Evolutionary conservation across 345 rosid genomes (phyloP).

Genomic region (Dovyalis caffra): DNA sequence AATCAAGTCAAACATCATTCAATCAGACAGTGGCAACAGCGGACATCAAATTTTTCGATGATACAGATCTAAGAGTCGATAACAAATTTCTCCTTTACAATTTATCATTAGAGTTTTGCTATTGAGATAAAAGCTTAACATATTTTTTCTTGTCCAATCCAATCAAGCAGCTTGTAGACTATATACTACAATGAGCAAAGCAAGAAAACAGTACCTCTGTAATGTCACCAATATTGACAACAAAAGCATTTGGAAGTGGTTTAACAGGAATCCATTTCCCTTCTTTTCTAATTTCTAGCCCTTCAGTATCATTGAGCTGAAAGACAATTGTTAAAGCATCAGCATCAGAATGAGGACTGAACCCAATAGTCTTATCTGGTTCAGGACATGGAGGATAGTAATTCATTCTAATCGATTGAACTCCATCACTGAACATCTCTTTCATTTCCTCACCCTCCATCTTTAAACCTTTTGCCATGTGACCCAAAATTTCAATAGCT

Average conservation of each 20-base stretch:
- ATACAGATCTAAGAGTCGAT: too few relatives aligned
- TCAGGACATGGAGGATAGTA: slow-evolving; percentile 56
- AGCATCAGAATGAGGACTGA: slow-evolving; percentile 42
- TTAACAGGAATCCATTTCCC: slow-evolving; percentile 18
- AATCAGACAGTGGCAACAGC: too few relatives aligned
- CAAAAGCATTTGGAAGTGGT: slow-evolving; percentile 27
- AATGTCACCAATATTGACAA: slow-evolving; percentile 26
- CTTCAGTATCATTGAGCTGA: slow-evolving; percentile 23
- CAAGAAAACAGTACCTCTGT: slow-evolving; percentile 7
- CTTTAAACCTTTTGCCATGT: slow-evolving; percentile 40
- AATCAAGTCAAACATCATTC: too few relatives aligned
- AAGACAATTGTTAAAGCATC: slow-evolving; percentile 24
- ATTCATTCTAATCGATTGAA: slow-evolving; percentile 51
- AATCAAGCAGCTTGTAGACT: too few relatives aligned
- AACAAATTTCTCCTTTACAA: too few relatives aligned
- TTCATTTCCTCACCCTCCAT: slow-evolving; percentile 49
- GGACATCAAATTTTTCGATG: too few relatives aligned
- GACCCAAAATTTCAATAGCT: slow-evolving; percentile 34
- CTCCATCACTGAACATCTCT: slow-evolving; percentile 38
- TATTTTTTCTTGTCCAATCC: too few relatives aligned
- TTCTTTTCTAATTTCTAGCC: slow-evolving; percentile 17
- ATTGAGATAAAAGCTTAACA: too few relatives aligned
- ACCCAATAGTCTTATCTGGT: slow-evolving; percentile 43
- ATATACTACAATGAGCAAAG: too few relatives aligned
- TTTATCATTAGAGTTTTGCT: too few relatives aligned